Evolutionary conservation across 2,329 filamentous ascomycete genomes (phyloP).

Genomic region (Aspergillus melleus): DNA sequence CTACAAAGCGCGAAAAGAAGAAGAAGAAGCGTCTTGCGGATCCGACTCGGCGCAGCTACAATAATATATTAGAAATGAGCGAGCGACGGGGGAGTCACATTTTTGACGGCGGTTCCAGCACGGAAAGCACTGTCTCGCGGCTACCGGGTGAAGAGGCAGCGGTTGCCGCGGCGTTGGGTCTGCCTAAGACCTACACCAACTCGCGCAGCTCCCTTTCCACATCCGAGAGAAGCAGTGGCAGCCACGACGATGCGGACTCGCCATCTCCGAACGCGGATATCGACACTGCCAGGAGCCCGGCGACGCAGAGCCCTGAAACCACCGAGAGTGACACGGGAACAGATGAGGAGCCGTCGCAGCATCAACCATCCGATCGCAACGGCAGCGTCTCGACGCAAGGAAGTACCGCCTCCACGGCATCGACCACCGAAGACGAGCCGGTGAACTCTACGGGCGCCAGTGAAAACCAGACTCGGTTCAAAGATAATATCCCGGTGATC

Average conservation of each 20-base stretch:
- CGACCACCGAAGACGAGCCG: not conserved
- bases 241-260: conserved; percentile 26
- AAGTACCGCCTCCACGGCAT: not conserved
- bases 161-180: conserved; percentile 51
- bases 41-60: conserved; percentile 72
- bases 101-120: conserved; percentile 51
- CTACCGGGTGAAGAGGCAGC: conserved; percentile 51
- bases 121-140: conserved; percentile 46
- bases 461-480: not conserved
- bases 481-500: conserved; percentile 19
- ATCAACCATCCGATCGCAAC: not conserved
- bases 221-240: conserved; percentile 35
- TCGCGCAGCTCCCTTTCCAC: conserved; percentile 38
- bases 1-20: conserved; percentile 84
- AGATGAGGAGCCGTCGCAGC: conserved; percentile 7
- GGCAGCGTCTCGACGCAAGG: not conserved
- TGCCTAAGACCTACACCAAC: conserved; percentile 33
- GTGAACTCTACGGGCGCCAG: not conserved
- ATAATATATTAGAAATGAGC: conserved; percentile 71
- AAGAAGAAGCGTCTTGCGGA: conserved; percentile 82
- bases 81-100: conserved; percentile 52
- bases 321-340: conserved; percentile 26
- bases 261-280: conserved; percentile 21
- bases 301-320: conserved; percentile 24
- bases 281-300: conserved; percentile 25